Base-by-base conservation (phyloP, 176 grass and related monocot genomes). In the Carex littledalei region DNA sequence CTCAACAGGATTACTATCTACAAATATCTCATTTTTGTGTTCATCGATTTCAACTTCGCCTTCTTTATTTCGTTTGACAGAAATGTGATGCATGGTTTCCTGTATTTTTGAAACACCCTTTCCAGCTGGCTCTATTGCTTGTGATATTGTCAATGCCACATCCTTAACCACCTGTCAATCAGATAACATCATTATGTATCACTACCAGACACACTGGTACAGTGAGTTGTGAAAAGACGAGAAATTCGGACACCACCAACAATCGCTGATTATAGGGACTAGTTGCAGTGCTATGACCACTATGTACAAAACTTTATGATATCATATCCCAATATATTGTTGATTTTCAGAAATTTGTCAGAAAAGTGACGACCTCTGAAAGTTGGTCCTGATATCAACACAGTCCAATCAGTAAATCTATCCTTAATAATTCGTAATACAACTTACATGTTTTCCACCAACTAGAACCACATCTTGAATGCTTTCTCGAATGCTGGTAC, bases 101-200 rank as follows among this genome's bases (percentile, higher is more conserved):
- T 98, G 91, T 82, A 98, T 90, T 88, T 92, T 98, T 14, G 86
- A 88, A 0, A 93, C 91, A 16, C 95, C 87, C 63, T 97, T 97
- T 80, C 93, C 95, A 8, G 94, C 89, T 1, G 93, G 93, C 17
- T 86, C 93, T 4, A 95, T 95, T 17, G 95, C 95, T 82, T 92
- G 89, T 0, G 91, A 98, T 86, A 98, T 90, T 3, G 91, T 93
- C 53, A 93, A 87, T 20, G 89, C 91, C 47, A 98, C 93, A 87
- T 93, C 95, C 80, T 92, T 85, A 39, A 89, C 95, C 34, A 95
- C 95, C 95, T 98, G 66, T 82, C 58, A 2, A 89, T 34, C 14
- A 78, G 24, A 78, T 24, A 56, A 55, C 11, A 55, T 29, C 18
- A 21, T 18, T 21, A 71, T 18, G 2, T 69, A 41, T 69, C 66